Evolutionary conservation across 441 rosid species (phyloP), one percentile per base, ranked within the genome.

Genomic region (Eruca vesicaria): DNA sequence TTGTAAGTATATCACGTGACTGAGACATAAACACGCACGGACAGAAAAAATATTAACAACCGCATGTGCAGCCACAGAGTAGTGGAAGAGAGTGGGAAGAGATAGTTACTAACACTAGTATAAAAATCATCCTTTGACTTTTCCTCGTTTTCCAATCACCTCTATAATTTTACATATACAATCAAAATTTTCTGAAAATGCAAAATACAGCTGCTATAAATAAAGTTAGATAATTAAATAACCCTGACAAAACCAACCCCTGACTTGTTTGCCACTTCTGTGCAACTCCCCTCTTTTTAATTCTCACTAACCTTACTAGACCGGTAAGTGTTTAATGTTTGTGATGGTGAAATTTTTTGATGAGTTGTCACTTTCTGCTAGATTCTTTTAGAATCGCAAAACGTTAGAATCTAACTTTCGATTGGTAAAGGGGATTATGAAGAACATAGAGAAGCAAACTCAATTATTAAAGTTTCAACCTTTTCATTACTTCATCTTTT

Each of bases 21-120:
- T 7, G 45, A 75, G 45, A 38, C 79, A 75, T 68, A 68, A 64
- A 9, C 32, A 16, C 56, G 68, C 56, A 74, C 73, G 67, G 35
- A 56, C 66, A 65, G 9, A 29, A 73, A 43, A 10, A 21, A 38
- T 5, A 4, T 19, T 21, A 5, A 75, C 79, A 75, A 68, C 12
- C 38, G 32, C 79, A 75, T 75, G 79, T 69, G 79, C 75, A 19
- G 56, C 70, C 59, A 69, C 58, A 69, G 11, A 38, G 79, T 63
- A 69, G 60, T 55, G 36, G 60, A 71, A 63, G 56, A 18, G 41
- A 14, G 55, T 48, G 55, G 55, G 21, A 0, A 12, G 15, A 9
- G 45, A 12, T 5, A 11, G 43, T 36, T 36, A 26, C 29, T 26
- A 26, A 26, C 29, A n/a, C 3, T 29, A 29, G 32, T 26, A 29